Conservation (phyloP, 768 basidiomycete species). For the Serendipita sp. region DNA sequence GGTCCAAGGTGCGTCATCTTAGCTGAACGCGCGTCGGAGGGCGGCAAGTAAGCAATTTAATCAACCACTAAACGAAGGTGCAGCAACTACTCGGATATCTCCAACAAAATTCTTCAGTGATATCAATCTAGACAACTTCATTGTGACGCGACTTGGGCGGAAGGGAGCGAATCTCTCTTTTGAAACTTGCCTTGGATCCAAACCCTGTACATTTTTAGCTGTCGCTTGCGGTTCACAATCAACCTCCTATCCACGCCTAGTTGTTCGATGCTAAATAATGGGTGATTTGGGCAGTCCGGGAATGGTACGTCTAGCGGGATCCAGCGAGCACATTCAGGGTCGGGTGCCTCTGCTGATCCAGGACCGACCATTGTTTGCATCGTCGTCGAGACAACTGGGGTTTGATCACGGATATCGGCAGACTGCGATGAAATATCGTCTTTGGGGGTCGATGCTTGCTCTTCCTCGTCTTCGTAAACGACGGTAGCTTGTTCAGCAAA, state of each 20-base stretch:
- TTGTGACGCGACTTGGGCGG: too few relatives aligned
- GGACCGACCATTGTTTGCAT: neutral
- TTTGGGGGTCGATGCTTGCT: neutral
- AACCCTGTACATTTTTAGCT: slow-evolving; percentile 92
- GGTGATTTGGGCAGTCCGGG: slow-evolving; percentile 25
- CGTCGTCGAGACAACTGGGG: too few relatives aligned
- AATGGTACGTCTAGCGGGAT: neutral
- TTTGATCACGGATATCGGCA: neutral
- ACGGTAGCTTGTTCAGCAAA: too few relatives aligned
- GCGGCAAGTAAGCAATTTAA: too few relatives aligned
- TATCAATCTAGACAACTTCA: too few relatives aligned
- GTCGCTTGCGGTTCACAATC: slow-evolving; percentile 82
- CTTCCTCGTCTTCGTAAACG: neutral
- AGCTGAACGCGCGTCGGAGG: too few relatives aligned
- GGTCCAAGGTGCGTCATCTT: too few relatives aligned
- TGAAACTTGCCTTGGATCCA: slow-evolving; percentile 83
- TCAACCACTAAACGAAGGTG: too few relatives aligned
- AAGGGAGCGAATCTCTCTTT: too few relatives aligned
- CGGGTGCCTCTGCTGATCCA: slow-evolving; percentile 11
- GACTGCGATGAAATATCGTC: neutral
- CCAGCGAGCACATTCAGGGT: slow-evolving; percentile 18
- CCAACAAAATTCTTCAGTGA: too few relatives aligned
- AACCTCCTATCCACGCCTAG: slow-evolving; percentile 81
- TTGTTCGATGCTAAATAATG: slow-evolving; percentile 64
- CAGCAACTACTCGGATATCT: too few relatives aligned